phyloP scores from a whole-genome alignment of 257 asterid genomes.

The Nicotiana attenuata region DNA sequence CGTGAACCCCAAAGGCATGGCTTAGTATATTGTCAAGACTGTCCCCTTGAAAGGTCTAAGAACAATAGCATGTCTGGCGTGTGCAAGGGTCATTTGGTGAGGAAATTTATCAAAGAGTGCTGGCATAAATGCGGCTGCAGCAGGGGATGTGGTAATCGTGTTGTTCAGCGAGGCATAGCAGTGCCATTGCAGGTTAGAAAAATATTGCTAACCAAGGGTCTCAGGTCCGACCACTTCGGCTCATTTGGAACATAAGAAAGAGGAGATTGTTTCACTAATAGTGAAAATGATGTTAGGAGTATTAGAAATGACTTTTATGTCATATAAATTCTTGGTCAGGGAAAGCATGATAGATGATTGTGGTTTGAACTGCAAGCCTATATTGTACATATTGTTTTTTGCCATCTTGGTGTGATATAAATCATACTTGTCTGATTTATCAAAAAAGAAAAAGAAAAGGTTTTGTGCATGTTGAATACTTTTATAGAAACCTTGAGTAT shows the following conservation, averaged over 20 bases:
- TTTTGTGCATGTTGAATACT: not conserved
- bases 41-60: conserved; percentile 80
- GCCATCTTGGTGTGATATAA: not conserved
- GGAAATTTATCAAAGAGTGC: conserved; percentile 77
- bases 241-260: not conserved
- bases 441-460: not conserved
- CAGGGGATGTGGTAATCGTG: conserved; percentile 71
- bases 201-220: not conserved
- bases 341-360: not conserved
- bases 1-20: conserved; percentile 31
- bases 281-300: not conserved
- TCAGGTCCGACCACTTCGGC: not conserved
- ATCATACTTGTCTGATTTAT: not conserved
- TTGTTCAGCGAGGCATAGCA: conserved; percentile 71
- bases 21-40: conserved; percentile 44
- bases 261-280: not conserved
- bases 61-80: conserved; percentile 22
- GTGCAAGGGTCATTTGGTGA: conserved; percentile 58
- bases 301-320: not conserved
- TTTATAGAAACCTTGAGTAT: not conserved
- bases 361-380: not conserved
- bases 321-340: not conserved
- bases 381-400: not conserved
- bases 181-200: conserved; percentile 62
- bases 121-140: conserved; percentile 85